Percentiles rank a stretch among this genome's conserved stretches.
These are phyloP conservation scores for Mycena sanguinolenta DNA, from an alignment of 768 basidiomycete genomes.

Conservation along the genomic window DNA sequence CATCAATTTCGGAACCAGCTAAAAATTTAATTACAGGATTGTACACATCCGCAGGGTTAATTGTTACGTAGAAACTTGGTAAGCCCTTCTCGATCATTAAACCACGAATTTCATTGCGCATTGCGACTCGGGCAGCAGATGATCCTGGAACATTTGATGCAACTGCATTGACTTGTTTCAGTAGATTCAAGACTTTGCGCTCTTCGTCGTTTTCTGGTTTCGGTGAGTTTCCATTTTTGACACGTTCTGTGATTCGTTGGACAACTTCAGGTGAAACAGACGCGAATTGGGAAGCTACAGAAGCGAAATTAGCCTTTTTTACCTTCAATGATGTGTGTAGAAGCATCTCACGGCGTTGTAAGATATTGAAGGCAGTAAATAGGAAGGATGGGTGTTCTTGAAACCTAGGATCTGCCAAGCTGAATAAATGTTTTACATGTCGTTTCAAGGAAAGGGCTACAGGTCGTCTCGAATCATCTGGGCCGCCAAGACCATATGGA, in stretches of 20 bases:
- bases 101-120: slow-evolving; percentile 1
- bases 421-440: slow-evolving; percentile 4
- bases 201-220: not conserved
- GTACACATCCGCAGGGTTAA: slow-evolving; percentile 2
- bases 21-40: not conserved
- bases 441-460: not conserved
- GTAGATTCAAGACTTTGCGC: not conserved
- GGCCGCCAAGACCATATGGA: not conserved
- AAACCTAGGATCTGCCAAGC: not conserved
- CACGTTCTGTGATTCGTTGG: not conserved
- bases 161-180: not conserved
- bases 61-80: slow-evolving; percentile 9
- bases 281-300: not conserved
- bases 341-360: not conserved
- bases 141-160: not conserved
- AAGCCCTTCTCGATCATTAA: slow-evolving; percentile 6
- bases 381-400: slow-evolving; percentile 7
- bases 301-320: not conserved
- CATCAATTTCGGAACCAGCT: not conserved
- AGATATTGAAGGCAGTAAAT: not conserved
- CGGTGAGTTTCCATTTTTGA: not conserved
- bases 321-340: not conserved
- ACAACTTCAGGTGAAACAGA: not conserved
- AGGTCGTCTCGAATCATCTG: not conserved
- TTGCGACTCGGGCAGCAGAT: not conserved